Evolutionary conservation across 176 grass and related monocot genomes (phyloP), one percentile per base, ranked within the genome.

Genomic region (Cymbopogon citratus): DNA sequence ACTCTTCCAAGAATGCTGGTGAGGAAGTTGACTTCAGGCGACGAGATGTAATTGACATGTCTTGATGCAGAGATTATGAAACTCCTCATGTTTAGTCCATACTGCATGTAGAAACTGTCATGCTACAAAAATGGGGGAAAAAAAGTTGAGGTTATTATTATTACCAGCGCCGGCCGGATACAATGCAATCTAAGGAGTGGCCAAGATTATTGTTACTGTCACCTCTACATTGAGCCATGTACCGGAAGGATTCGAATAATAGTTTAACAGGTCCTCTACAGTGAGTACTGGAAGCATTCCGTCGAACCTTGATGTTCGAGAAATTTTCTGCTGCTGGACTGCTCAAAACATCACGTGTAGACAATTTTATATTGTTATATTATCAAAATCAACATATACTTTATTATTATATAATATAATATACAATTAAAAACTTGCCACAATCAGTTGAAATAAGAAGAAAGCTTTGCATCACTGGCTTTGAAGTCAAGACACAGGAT

Each of bases 181-280:
- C n/a, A n/a, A n/a, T n/a, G n/a, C n/a, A n/a, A n/a, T n/a, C n/a
- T n/a, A n/a, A n/a, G n/a, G n/a, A n/a, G 31, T 33, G 1, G 31
- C 1, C 31, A 33, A 36, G 9, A 72, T 45, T 85, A 6, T 14
- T 41, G 35, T 28, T 0, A n/a, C n/a, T 71, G 75, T 84, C n/a
- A 99, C 96, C 92, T 99, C 87, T 67, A 93, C 66, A 88, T 99
- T 93, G 72, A 99, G 81, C 96, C 96, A 99, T 54, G 93, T 36
- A 65, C 84, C 92, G 74, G 64, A 48, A 38, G 90, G 87, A n/a
- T 16, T 83, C 91, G 41, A 91, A 81, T 90, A n/a, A n/a, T n/a
- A n/a, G n/a, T 90, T 75, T 43, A 82, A 85, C 6, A 98, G 74
- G 31, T 91, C 89, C 87, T 93, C 86, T 23, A 99, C 96, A 5